A percentile compares a stretch with the other conserved stretches of the same genome.
These are phyloP conservation scores for Emmonsiellopsis sp. DNA, from an alignment of 2,329 filamentous ascomycete species.

Conservation along the genomic window DNA sequence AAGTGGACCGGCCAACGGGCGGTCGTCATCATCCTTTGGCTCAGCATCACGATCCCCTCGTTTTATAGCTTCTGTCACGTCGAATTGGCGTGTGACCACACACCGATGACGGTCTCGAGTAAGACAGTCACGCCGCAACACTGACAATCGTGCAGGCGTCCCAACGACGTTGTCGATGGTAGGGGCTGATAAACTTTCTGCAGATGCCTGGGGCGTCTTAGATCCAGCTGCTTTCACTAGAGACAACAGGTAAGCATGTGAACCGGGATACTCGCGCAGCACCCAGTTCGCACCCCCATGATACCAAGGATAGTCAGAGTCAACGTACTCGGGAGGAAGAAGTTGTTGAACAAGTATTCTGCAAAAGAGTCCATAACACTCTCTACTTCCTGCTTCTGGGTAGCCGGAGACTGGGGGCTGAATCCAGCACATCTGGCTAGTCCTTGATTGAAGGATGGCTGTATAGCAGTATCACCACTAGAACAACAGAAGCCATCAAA, in stretches of 20 bases:
- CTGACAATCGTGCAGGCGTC: too few species aligned
- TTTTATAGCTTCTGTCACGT: conserved; percentile 9
- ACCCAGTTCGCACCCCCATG: neutral
- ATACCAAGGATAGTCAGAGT: neutral
- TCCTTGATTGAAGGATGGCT: conserved; percentile 3
- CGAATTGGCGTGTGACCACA: conserved; percentile 13
- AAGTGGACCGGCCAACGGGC: conserved; percentile 7
- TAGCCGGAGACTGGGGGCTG: too few species aligned
- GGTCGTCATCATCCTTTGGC: conserved; percentile 13
- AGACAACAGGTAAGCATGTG: too few species aligned
- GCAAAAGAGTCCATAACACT: conserved; percentile 8
- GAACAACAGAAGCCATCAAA: conserved; percentile 6
- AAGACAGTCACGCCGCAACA: conserved; percentile 8
- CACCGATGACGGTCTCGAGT: conserved; percentile 13
- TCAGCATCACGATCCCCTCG: conserved; percentile 8
- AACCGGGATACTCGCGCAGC: neutral
- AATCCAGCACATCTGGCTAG: neutral
- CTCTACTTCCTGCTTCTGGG: too few species aligned
- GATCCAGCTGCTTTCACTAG: too few species aligned
- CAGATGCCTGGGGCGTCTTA: too few species aligned
- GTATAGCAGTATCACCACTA: conserved; percentile 6
- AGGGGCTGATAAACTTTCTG: too few species aligned
- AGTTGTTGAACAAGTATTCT: conserved; percentile 12
- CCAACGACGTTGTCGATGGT: neutral
- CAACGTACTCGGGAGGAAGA: conserved; percentile 12